Evolutionary conservation across 2,329 filamentous ascomycete genomes (phyloP), one percentile per base, ranked within the genome.

Genomic region (Ceratocystis harringtonii): DNA sequence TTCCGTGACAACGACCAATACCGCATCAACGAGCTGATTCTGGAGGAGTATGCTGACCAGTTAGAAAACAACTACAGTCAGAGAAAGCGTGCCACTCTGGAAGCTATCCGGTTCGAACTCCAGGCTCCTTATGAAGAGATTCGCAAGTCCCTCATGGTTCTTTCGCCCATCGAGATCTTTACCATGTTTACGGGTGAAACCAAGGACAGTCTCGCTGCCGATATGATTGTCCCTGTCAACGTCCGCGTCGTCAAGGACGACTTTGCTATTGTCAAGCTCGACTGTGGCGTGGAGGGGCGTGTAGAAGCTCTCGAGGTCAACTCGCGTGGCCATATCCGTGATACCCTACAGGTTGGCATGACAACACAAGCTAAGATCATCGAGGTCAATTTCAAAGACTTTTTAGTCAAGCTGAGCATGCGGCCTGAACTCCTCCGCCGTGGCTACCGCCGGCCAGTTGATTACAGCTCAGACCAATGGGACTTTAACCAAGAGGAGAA

Each of bases 171-270:
- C 25, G 90, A 96, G 70, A 84, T 96, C 67, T 99, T 97, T 75
- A 94, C 91, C 48, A 96, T 96, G 87, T 85, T 97, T 65, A 97
- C 94, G 2, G 94, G 92, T 67, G 94, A 99, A 76, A 97, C 90
- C 0, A 81, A 83, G 67, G 87, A 94, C 0, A 89, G 90, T 0
- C 78, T 99, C 8, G 84, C 84, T 63, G 88, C 92, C 71, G 89
- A 89, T 70, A 97, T 97, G 92, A 89, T 96, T 69, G 83, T 99
- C 5, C 88, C 94, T 0, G 89, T 96, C 68, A 88, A 89, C 63
- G 87, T 97, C 70, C 89, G 91, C 68, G 83, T 94, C 41, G 90
- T 92, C 65, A 92, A 92, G 72, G 88, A 92, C 67, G 90, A 96
- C 71, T 95, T 96, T 75, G 88, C 95, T 68, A 91, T 97, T 72